phyloP scores from a whole-genome alignment of 2,329 filamentous ascomycete genomes.

The Xylariaceae sp. region DNA sequence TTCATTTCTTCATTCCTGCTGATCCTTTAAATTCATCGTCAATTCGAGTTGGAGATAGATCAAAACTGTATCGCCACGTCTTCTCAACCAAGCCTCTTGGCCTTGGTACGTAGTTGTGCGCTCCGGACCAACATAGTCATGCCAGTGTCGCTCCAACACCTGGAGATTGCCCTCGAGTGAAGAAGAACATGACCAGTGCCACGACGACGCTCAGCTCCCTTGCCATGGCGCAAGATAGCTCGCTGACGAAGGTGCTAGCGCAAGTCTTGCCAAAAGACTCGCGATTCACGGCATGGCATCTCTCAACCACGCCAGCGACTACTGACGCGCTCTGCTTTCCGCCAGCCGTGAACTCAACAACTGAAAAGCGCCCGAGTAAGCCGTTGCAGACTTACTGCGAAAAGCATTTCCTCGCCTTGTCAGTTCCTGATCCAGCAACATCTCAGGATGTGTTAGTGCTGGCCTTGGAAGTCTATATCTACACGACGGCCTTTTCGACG shows the following conservation, averaged over 20 bases:
- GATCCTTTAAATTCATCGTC: not conserved
- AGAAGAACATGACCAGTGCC: constrained; percentile 17
- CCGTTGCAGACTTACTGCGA: constrained; percentile 66
- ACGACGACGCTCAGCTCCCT: constrained; percentile 7
- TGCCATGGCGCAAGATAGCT: constrained; percentile 21
- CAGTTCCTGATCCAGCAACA: constrained; percentile 35
- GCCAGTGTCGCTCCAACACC: not conserved
- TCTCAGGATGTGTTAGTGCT: constrained; percentile 62
- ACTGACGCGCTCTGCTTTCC: constrained; percentile 74
- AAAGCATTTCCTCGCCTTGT: constrained; percentile 65
- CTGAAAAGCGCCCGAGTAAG: constrained; percentile 35
- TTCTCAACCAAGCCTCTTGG: not conserved
- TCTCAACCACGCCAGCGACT: constrained; percentile 75
- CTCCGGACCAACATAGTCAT: not conserved
- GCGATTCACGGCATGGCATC: constrained; percentile 70
- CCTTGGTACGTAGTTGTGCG: not conserved
- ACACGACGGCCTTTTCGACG: constrained; percentile 71
- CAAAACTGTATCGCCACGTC: not conserved
- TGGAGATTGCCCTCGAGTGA: not conserved
- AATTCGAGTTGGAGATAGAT: not conserved
- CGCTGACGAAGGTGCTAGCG: constrained; percentile 40
- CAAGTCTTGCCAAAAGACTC: constrained; percentile 48
- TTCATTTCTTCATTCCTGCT: not conserved
- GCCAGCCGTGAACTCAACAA: constrained; percentile 50
- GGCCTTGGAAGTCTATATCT: constrained; percentile 82